phyloP scores from a whole-genome alignment of 108 stramenopile species.

The Nannochloropsis granulata region DNA sequence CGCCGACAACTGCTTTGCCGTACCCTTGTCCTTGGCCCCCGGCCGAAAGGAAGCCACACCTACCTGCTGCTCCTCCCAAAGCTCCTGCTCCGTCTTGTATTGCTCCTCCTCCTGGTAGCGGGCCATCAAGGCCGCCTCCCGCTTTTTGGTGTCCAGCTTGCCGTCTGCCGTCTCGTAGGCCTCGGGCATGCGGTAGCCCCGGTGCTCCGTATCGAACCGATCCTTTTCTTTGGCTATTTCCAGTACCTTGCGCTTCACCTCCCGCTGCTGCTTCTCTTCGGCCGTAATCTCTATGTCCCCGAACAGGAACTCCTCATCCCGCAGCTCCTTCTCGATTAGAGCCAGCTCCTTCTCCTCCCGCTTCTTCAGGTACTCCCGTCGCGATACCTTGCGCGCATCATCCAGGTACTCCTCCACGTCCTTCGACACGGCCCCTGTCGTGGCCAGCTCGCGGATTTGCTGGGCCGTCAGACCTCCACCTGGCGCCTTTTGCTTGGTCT shows the following conservation, averaged over 20 bases:
- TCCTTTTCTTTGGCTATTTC: constrained; percentile 49
- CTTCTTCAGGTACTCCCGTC: constrained; percentile 73
- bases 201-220: constrained; percentile 22
- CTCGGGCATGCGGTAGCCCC: constrained; percentile 21
- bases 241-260: constrained; percentile 61
- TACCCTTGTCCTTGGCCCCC: not conserved
- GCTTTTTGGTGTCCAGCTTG: constrained; percentile 26
- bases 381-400: constrained; percentile 31
- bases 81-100: constrained; percentile 83
- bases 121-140: constrained; percentile 50
- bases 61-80: constrained; percentile 88
- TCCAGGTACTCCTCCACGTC: constrained; percentile 43
- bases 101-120: constrained; percentile 75
- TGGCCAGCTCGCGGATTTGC: constrained; percentile 59
- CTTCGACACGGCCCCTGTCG: constrained; percentile 52
- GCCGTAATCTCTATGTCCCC: constrained; percentile 48
- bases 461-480: constrained; percentile 36
- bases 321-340: constrained; percentile 62
- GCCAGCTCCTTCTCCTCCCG: constrained; percentile 76
- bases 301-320: constrained; percentile 88
- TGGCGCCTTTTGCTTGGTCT: constrained; percentile 35
- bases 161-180: constrained; percentile 41
- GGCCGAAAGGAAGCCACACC: not conserved
- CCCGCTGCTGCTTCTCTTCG: constrained; percentile 50
- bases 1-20: constrained; percentile 46